Evolutionary conservation across 2,329 filamentous ascomycete species (phyloP).

Genomic region (Shiraia sp.): DNA sequence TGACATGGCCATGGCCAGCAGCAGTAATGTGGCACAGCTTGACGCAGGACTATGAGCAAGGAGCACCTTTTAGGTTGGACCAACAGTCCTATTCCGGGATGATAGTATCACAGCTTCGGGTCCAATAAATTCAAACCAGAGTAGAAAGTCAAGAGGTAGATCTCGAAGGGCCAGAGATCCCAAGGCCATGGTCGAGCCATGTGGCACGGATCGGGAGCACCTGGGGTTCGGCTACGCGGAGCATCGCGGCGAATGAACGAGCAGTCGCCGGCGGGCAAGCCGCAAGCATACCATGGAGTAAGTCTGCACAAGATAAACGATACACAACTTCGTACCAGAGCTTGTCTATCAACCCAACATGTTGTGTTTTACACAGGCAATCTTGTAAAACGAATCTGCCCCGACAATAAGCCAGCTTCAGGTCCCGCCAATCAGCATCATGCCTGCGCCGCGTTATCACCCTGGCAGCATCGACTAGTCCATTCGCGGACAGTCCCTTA

Average conservation of each 20-base stretch:
- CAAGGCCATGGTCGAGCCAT: conserved; percentile 1
- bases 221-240: conserved; percentile 31
- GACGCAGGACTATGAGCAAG: too few species aligned
- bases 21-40: too few species aligned
- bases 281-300: conserved; percentile 18
- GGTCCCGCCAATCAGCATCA: conserved; percentile 15
- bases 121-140: too few species aligned
- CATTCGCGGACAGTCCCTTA: conserved; percentile 15
- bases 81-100: too few species aligned
- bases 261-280: conserved; percentile 7
- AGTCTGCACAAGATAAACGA: conserved; percentile 14
- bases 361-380: conserved; percentile 21
- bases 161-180: too few species aligned
- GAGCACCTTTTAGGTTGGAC: too few species aligned
- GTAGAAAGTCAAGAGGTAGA: too few species aligned
- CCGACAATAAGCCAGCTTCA: conserved; percentile 6
- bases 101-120: too few species aligned
- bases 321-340: conserved; percentile 11
- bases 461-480: conserved; percentile 9
- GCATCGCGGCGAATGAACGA: conserved; percentile 22
- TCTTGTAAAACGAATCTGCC: conserved; percentile 22
- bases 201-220: conserved; percentile 3
- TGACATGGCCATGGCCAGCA: too few species aligned
- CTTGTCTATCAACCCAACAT: conserved; percentile 12
- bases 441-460: conserved; percentile 26